Evolutionary conservation across 208 protist genomes (phyloP), one percentile per base, ranked within the genome.

Genomic region (Trypanosoma lewisi): DNA sequence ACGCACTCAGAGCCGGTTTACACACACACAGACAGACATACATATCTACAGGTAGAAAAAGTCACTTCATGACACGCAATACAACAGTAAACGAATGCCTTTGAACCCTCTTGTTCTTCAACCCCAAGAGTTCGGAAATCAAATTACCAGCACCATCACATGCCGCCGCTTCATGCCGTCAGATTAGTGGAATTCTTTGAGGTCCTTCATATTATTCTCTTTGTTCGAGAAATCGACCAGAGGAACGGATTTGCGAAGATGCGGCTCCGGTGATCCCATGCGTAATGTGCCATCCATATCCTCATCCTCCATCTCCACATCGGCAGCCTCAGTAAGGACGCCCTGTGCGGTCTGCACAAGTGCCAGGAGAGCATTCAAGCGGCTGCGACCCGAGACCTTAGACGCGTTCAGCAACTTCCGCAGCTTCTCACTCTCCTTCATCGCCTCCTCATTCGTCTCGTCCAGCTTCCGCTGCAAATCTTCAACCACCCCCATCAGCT

Each of bases 391-490:
- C 19, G 14, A 6, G 2, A 21, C 4, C 9, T 64, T 63, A 1
- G 12, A 37, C 19, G 5, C 27, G 0, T 45, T 69, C 67, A 85
- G 63, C 34, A 75, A 48, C 30, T 77, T 45, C 9, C 76, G 79
- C 21, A 77, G 64, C 19, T 70, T 41, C 19, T 56, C 65, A 23
- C 58, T 68, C 58, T 80, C 78, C 3, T 70, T 55, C 3, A 3
- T 33, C 11, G 78, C 76, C 30, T 83, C 65, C 6, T 52, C 69
- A 23, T 77, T 75, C 27, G 66, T 70, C 30, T 70, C 25, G 27
- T 78, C 44, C 54, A 74, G 75, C 55, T 73, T 67, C 31, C 61
- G 51, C 61, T 71, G 73, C 63, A 82, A 52, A 14, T 58, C 21
- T 23, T 75, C 60, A 39, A 86, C 62, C 23, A 65, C 64, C 37